phyloP scores from a whole-genome alignment of 2,329 filamentous ascomycete genomes.

The Colletotrichum falcatum region DNA sequence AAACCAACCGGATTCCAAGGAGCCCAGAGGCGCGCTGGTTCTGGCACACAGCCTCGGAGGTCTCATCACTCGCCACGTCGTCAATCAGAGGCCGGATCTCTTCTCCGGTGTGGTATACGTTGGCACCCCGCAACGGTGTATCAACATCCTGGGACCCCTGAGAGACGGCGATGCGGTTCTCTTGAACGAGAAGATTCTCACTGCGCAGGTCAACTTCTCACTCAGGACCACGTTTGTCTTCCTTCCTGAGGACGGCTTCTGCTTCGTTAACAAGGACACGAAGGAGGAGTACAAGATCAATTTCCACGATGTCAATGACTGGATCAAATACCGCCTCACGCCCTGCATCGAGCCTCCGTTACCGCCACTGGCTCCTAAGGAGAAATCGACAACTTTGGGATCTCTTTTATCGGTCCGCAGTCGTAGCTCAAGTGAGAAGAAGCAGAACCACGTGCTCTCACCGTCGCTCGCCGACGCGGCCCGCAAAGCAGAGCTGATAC shows the following conservation, averaged over 20 bases:
- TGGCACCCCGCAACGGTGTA: constrained; percentile 84
- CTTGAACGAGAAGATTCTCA: constrained; percentile 88
- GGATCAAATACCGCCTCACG: constrained; percentile 82
- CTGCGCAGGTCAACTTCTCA: constrained; percentile 92
- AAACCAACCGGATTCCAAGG: constrained; percentile 73
- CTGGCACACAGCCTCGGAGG: constrained; percentile 91
- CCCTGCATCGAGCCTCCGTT: constrained; percentile 79
- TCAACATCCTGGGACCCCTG: constrained; percentile 91
- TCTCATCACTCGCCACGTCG: constrained; percentile 86
- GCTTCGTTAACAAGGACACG: constrained; percentile 86
- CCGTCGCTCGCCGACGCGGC: constrained; percentile 44
- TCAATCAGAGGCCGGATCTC: constrained; percentile 86
- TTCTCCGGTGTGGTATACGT: constrained; percentile 90
- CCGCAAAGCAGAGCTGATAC: constrained; percentile 48
- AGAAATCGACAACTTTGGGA: constrained; percentile 53
- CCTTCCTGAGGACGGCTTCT: constrained; percentile 86
- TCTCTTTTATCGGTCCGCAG: constrained; percentile 62
- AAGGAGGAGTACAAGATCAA: constrained; percentile 84
- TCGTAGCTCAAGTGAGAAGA: constrained; percentile 56
- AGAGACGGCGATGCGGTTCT: constrained; percentile 94
- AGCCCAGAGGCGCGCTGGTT: constrained; percentile 79
- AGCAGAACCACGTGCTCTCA: constrained; percentile 39
- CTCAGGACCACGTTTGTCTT: constrained; percentile 88
- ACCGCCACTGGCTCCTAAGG: constrained; percentile 63
- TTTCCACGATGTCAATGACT: constrained; percentile 83